Evolutionary conservation across 257 asterid species (phyloP), one percentile per base, ranked within the genome.

Genomic region (Solanum megistacrolobum): DNA sequence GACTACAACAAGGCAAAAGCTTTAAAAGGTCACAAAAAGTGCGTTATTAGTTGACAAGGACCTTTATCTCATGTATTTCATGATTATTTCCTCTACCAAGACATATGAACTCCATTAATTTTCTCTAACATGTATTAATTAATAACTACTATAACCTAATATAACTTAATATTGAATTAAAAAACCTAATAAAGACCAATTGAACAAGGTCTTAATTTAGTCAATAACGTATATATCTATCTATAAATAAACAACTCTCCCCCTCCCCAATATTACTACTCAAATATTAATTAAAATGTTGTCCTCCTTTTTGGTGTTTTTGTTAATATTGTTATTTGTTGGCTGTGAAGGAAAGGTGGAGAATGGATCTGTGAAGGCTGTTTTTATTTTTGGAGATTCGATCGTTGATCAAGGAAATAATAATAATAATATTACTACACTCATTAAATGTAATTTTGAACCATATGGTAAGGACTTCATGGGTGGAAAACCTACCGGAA

Each of bases 401-500:
- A 83, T 94, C 23, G 93, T 92, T 13, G 98, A 94, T 58, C 91
- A 92, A 6, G 96, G 96, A 14, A 95, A 92, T 39, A 39, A 39
- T 83, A 93, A 93, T 82, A 94, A 94, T 83, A 85, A 89, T 52
- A 88, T 93, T 16, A 58, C 60, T 0, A 94, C 98, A 1, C 36
- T 91, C 3, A 74, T 87, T 12, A 94, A 91, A 83, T 89, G 79
- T 65, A 89, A 95, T 60, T 93, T 62, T 32, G 93, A 90, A 14
- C 98, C 98, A 18, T 94, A 93, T 85, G 96, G 98, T 1, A 87
- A 90, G 87, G 96, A 94, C 71, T 93, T 94, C 75, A 84, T 88
- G 85, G 95, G 94, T 12, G 95, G 95, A 74, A 84, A 20, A 16
- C 92, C 98, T 9, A 93, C 96, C 0, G 98, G 98, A 14, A 86